Base-by-base conservation (phyloP, 331 rosid genomes). In the Pyrus hybrid region DNA sequence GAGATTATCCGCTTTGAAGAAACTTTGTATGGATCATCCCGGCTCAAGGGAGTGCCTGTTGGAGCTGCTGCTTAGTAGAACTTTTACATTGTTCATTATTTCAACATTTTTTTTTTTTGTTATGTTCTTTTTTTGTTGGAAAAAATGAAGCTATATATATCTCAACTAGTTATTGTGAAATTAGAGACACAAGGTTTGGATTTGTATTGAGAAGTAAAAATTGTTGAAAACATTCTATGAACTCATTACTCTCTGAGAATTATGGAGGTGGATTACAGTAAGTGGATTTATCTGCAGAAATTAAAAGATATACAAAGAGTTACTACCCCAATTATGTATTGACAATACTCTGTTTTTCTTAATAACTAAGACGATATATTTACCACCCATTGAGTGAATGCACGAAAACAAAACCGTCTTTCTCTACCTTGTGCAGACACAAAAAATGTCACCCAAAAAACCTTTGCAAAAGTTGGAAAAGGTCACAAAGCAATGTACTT, bases 1-100 rank as follows among this genome's bases (percentile, higher is more conserved):
- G 99, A 95, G 90, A 88, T 92, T 70, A 87, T 90, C 71, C 83
- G 99, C 63, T 92, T 95, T 21, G 99, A 95, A 82, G 97, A 95
- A 78, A 92, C 93, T 37, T 81, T 95, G 6, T 95, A 90, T 22
- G 99, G 99, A 79, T 86, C 95, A 21, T 95, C 99, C 76, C 86
- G 99, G 86, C 86, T 95, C 77, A 91, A 95, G 89, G 87, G 80
- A 32, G 91, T 92, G 63, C 93, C 97, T 49, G 91, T 92, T 80
- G 97, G 96, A 77, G 99, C 96, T 76, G 77, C 83, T 79, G 96
- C 87, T 77, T 95, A 84, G 90, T 37, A 23, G 25, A 22, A 47
- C 68, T 22, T 37, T 37, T 13, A 29, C 56, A 13, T 41, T n/a
- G 67, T 28, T 70, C 16, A 14, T 43, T 65, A 35, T 28, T 16